phyloP scores from a whole-genome alignment of 148 eudicot genomes.

The Heliamphora exappendiculata region DNA sequence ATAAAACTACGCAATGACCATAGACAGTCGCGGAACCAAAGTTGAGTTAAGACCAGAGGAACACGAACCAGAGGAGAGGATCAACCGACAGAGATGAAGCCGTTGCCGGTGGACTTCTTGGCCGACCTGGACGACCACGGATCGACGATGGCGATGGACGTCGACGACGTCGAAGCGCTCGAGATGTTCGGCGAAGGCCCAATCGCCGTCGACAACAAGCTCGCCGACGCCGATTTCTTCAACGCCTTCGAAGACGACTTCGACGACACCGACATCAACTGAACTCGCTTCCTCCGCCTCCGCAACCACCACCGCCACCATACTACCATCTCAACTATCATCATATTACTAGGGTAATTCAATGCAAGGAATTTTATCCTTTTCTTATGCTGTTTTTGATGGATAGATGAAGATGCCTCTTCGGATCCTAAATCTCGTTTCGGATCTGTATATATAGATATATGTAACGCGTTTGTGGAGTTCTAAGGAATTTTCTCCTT shows the following conservation, averaged over 20 bases:
- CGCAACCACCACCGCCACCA: too few relatives aligned
- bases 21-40: too few relatives aligned
- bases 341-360: too few relatives aligned
- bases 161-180: slow-evolving; percentile 64
- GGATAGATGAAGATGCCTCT: neutral
- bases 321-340: too few relatives aligned
- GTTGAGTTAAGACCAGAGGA: neutral
- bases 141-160: slow-evolving; percentile 59
- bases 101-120: slow-evolving; percentile 37
- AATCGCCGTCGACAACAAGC: slow-evolving; percentile 32
- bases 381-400: neutral
- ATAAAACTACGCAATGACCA: too few relatives aligned
- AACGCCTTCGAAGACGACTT: slow-evolving; percentile 70
- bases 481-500: neutral
- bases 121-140: slow-evolving; percentile 42
- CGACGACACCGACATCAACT: slow-evolving; percentile 72
- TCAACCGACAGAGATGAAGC: slow-evolving; percentile 35
- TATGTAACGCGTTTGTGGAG: neutral
- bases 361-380: neutral
- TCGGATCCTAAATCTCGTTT: neutral
- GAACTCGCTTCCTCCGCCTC: neutral
- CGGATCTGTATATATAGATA: neutral
- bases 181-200: slow-evolving; percentile 54
- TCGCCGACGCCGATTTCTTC: slow-evolving; percentile 75
- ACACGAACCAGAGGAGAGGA: neutral